phyloP scores from a whole-genome alignment of 2,329 filamentous ascomycete species.

The Trichoderma harzianum region DNA sequence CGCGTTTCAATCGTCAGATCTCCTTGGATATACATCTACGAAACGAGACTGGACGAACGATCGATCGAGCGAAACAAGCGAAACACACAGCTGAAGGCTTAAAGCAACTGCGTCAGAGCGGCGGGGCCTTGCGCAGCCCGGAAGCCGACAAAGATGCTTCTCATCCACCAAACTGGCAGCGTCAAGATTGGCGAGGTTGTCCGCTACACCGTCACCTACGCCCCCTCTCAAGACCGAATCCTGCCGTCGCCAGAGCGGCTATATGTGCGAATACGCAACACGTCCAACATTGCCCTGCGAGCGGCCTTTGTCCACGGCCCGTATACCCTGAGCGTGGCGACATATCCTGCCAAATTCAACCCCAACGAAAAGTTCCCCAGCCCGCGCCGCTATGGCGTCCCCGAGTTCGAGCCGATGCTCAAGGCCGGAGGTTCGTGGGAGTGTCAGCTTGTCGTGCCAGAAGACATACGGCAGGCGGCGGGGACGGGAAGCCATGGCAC shows the following conservation, averaged over 20 bases:
- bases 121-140: not conserved
- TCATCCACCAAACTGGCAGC: conserved; percentile 85
- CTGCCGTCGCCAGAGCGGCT: conserved; percentile 79
- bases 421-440: conserved; percentile 90
- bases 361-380: conserved; percentile 75
- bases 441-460: conserved; percentile 75
- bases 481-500: conserved; percentile 43
- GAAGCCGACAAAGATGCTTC: conserved; percentile 60
- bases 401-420: conserved; percentile 92
- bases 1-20: not conserved
- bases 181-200: conserved; percentile 94
- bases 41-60: not conserved
- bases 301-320: conserved; percentile 96
- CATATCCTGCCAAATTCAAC: conserved; percentile 79
- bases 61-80: not conserved
- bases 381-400: conserved; percentile 68
- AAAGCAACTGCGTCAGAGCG: not conserved
- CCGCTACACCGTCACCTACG: conserved; percentile 89
- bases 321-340: conserved; percentile 83
- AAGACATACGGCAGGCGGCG: conserved; percentile 67
- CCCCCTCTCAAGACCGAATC: conserved; percentile 82
- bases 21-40: not conserved
- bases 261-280: conserved; percentile 86
- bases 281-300: conserved; percentile 81
- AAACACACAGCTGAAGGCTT: not conserved